phyloP scores from a whole-genome alignment of 1,284 basidiomycete genomes.

The Trametes polyzona region DNA sequence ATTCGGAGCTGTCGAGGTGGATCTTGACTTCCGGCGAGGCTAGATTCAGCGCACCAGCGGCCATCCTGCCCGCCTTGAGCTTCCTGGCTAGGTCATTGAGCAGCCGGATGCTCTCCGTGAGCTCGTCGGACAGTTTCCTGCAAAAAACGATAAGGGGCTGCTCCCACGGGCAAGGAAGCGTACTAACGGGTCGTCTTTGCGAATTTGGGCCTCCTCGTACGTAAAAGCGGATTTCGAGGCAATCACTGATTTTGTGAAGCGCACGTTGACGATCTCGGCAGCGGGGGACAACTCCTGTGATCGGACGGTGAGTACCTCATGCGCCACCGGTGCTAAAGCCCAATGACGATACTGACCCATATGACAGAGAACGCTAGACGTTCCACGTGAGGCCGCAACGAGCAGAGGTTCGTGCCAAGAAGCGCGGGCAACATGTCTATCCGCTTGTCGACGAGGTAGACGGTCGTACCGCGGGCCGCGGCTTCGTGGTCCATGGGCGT shows the following conservation, averaged over 20 bases:
- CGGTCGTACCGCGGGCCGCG: constrained; percentile 93
- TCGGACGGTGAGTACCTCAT: constrained; percentile 11
- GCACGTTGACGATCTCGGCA: constrained; percentile 88
- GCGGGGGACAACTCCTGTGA: constrained; percentile 81
- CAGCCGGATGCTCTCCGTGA: constrained; percentile 90
- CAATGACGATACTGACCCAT: constrained; percentile 69
- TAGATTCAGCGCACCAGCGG: constrained; percentile 93
- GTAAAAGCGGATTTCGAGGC: constrained; percentile 97
- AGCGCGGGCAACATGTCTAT: constrained; percentile 98
- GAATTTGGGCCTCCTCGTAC: constrained; percentile 94
- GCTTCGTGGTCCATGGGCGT: constrained; percentile 98
- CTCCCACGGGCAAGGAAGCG: neutral
- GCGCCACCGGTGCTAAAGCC: neutral
- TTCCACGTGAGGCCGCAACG: constrained; percentile 92
- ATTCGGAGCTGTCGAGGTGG: constrained; percentile 90
- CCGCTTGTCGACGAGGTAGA: constrained; percentile 98
- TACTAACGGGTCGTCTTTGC: constrained; percentile 89
- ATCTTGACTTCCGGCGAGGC: constrained; percentile 99
- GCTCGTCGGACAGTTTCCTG: constrained; percentile 77
- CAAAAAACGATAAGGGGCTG: constrained; percentile 1
- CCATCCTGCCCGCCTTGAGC: constrained; percentile 87
- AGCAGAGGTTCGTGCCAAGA: constrained; percentile 96
- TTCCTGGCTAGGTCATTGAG: constrained; percentile 90
- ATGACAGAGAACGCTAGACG: constrained; percentile 94
- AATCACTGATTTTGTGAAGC: constrained; percentile 97